Evolutionary conservation across 2,329 filamentous ascomycete species (phyloP), one percentile per base, ranked within the genome.

Genomic region (Kalmusia sp.): DNA sequence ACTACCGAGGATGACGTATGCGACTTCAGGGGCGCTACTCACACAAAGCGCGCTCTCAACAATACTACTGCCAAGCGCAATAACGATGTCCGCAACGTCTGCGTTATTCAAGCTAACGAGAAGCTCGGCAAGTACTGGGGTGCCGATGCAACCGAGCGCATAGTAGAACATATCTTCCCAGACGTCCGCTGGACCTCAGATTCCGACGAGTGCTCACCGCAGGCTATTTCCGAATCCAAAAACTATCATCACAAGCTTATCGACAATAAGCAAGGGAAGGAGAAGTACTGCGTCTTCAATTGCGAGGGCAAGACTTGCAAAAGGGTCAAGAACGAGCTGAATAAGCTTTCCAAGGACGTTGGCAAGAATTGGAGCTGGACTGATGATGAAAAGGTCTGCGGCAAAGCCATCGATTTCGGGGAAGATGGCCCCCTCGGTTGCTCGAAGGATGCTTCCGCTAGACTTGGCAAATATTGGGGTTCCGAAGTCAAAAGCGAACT

Each of bases 61-160:
- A 24, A 45, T 30, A 22, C 19, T 34, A 46, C 30, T 35, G 43
- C 17, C 17, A 19, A 35, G 12, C 43, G 30, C 14, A 25, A 21
- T 28, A 46, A 46, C n/a, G 45, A 48, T 21, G 15, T 40, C 47
- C 35, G 47, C 27, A 40, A 49, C 9, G 37, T 49, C 15, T 49
- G 47, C 37, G 24, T 49, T n/a, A 31, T 28, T 17, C 17, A 15
- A 11, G 37, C 47, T 17, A 33, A 49, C 28, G 37, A 39, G 28
- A 39, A 33, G 47, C 37, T 49, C 6, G 37, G 45, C 33, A 48
- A 48, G 12, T 48, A 48, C 17, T 48, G 34, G 19, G 45, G 45
- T n/a, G 25, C 14, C 9, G 35, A 49, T 15, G 14, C 22, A 6
- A 49, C 37, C 12, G 37, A 40, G 28, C n/a, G 4, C 4, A 9